Evolutionary conservation across 345 rosid species (phyloP).

Genomic region (sweet orange (Citrus sinensis)): DVS_A1.0 CM039165.1:18692501-18693000

Average conservation of each 20-base stretch:
- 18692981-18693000: constrained; percentile 77
- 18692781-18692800: not conserved
- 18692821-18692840: too few species aligned
- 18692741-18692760: not conserved
- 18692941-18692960: too few species aligned
- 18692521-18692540: not conserved
- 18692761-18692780: not conserved
- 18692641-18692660: not conserved
- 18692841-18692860: too few species aligned
- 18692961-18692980: constrained; percentile 53
- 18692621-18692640: not conserved
- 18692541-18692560: too few species aligned
- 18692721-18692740: not conserved
- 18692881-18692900: too few species aligned
- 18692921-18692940: too few species aligned
- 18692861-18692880: too few species aligned
- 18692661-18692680: not conserved
- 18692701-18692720: not conserved
- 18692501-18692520: not conserved
- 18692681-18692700: not conserved
- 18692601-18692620: not conserved
- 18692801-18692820: constrained; percentile 84
- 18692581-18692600: not conserved
- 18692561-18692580: not conserved
- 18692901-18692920: too few species aligned